phyloP scores from a whole-genome alignment of 768 basidiomycete species.

The Coprinopsis marcescibilis region DNA sequence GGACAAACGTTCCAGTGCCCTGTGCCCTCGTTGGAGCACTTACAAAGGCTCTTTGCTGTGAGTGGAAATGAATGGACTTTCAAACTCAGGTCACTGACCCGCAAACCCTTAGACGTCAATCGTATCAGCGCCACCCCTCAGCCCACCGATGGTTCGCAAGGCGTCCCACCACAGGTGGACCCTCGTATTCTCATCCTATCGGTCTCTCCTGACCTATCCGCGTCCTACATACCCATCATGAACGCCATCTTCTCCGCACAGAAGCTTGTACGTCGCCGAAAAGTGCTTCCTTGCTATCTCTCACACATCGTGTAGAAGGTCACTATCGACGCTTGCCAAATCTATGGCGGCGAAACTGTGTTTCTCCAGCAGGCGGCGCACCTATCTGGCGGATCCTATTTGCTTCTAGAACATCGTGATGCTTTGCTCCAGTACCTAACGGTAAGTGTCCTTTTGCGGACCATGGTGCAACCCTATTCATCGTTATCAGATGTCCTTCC shows the following conservation, averaged over 20 bases:
- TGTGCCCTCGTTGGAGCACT: conserved; percentile 82
- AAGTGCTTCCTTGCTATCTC: conserved; percentile 4
- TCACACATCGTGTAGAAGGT: conserved; percentile 62
- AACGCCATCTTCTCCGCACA: conserved; percentile 99
- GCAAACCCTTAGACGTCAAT: conserved; percentile 32
- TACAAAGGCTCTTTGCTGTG: conserved; percentile 91
- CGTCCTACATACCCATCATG: conserved; percentile 97
- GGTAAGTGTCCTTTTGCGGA: conserved; percentile 30
- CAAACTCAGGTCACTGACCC: conserved; percentile 1
- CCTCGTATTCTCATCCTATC: conserved; percentile 64
- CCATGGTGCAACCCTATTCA: conserved; percentile 1
- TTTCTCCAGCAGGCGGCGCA: conserved; percentile 98
- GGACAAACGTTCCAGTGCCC: conserved; percentile 34
- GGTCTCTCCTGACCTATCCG: conserved; percentile 84
- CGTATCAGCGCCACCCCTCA: conserved; percentile 19
- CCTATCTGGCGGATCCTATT: conserved; percentile 91
- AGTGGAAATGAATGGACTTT: conserved; percentile 18
- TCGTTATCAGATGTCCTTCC: conserved; percentile 69
- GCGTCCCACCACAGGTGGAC: conserved; percentile 21
- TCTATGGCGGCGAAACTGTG: conserved; percentile 84
- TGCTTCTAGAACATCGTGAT: conserved; percentile 72
- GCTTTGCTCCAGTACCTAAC: conserved; percentile 91
- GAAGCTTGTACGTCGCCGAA: conserved; percentile 66
- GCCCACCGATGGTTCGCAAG: background rate
- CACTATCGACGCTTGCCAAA: conserved; percentile 92